Evolutionary conservation across 108 stramenopile genomes (phyloP).

Genomic region (Mayamaea pseudoterrestris): DNA sequence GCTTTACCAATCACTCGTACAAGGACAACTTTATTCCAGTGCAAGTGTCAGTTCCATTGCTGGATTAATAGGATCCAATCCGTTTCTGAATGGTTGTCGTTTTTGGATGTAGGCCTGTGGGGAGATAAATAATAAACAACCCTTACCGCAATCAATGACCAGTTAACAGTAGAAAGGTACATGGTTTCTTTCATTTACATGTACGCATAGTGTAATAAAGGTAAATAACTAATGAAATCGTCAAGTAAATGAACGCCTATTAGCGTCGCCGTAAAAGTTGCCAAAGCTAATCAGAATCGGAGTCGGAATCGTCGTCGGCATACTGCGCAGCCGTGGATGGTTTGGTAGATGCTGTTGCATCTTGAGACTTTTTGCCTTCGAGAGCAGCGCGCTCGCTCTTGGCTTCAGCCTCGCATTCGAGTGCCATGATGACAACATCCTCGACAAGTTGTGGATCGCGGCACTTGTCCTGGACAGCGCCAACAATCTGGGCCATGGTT

Average conservation of each 20-base stretch:
- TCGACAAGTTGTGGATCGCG: constrained; percentile 41
- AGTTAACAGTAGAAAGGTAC: too few relatives aligned
- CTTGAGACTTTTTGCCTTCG: constrained; percentile 5
- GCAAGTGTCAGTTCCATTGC: constrained; percentile 28
- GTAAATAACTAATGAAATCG: too few relatives aligned
- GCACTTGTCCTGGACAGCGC: constrained; percentile 43
- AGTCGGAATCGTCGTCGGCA: constrained; percentile 3
- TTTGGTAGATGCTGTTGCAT: not conserved
- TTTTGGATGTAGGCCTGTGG: too few relatives aligned
- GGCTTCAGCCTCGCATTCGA: constrained; percentile 36
- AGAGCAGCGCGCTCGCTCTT: constrained; percentile 14
- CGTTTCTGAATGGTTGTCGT: too few relatives aligned
- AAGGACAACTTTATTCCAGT: constrained; percentile 33
- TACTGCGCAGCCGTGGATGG: not conserved
- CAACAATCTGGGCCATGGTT: constrained; percentile 34
- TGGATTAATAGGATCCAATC: too few relatives aligned
- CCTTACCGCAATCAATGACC: too few relatives aligned
- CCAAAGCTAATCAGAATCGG: constrained; percentile 4
- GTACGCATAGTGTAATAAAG: too few relatives aligned
- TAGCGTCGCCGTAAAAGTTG: too few relatives aligned
- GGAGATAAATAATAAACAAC: too few relatives aligned
- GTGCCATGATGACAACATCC: constrained; percentile 30
- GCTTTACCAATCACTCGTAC: constrained; percentile 9
- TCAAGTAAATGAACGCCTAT: too few relatives aligned
- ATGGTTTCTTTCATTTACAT: too few relatives aligned